Conservation (phyloP, 495 filamentous ascomycete species). For the Cenococcum geophilum region DNA sequence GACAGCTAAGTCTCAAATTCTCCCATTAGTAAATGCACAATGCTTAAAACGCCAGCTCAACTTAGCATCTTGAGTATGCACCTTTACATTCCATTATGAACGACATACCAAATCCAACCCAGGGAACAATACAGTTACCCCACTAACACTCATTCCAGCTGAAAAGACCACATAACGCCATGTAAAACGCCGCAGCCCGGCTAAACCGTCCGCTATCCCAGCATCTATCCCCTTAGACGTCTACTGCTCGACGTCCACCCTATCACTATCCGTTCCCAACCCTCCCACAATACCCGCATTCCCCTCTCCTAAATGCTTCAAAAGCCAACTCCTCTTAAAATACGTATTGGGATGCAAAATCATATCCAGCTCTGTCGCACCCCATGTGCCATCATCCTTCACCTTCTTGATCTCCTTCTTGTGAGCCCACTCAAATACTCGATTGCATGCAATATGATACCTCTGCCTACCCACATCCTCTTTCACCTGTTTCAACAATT, state of each 20-base stretch:
- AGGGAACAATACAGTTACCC: too few species aligned
- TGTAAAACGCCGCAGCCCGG: too few species aligned
- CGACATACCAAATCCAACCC: too few species aligned
- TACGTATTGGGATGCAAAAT: conserved; percentile 98
- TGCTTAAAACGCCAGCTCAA: too few species aligned
- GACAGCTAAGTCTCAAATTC: too few species aligned
- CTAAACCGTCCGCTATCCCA: too few species aligned
- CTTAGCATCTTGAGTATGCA: too few species aligned
- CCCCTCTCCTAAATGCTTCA: conserved; percentile 62
- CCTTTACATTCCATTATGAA: too few species aligned
- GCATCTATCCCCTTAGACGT: too few species aligned
- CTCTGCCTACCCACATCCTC: conserved; percentile 84
- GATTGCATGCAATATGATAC: conserved; percentile 94
- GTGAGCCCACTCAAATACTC: conserved; percentile 86
- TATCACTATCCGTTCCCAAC: conserved; percentile 1
- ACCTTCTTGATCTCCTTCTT: conserved; percentile 82
- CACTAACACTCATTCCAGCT: too few species aligned
- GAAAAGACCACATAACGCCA: too few species aligned
- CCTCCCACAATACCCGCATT: conserved; percentile 27
- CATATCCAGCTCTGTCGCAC: conserved; percentile 76
- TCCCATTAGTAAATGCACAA: too few species aligned
- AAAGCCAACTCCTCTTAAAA: conserved; percentile 84
- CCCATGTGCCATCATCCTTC: conserved; percentile 74
- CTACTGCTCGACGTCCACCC: conserved; percentile 17
- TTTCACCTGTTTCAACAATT: conserved; percentile 70